Percentiles rank a stretch among this genome's conserved stretches.
Evolutionary conservation across 2,329 filamentous ascomycete genomes (phyloP).

Genomic region (Didymella glomerata): DNA sequence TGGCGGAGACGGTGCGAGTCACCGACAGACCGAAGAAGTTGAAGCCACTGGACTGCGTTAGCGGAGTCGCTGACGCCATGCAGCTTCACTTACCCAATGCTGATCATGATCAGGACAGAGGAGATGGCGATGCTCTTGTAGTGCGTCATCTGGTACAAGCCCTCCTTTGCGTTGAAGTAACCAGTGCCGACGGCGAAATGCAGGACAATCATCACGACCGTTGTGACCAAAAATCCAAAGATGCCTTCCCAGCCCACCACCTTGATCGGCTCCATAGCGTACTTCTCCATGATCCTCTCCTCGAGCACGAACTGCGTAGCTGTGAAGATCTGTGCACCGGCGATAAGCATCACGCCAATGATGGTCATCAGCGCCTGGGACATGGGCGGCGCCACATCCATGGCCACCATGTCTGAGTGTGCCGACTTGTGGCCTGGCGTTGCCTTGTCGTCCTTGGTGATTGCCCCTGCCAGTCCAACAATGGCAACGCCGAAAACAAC

Average conservation of each 20-base stretch:
- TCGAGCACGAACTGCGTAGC: slow-evolving; percentile 96
- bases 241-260: slow-evolving; percentile 97
- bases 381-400: slow-evolving; percentile 36
- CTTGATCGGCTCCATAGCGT: slow-evolving; percentile 81
- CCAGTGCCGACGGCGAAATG: slow-evolving; percentile 81
- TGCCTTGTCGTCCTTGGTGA: slow-evolving; percentile 74
- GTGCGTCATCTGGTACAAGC: slow-evolving; percentile 79
- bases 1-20: slow-evolving; percentile 87
- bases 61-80: not conserved
- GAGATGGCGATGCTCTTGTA: slow-evolving; percentile 76
- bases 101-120: slow-evolving; percentile 93
- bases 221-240: slow-evolving; percentile 85
- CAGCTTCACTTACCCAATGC: slow-evolving; percentile 77
- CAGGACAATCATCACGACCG: slow-evolving; percentile 79
- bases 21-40: slow-evolving; percentile 98
- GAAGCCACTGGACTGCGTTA: slow-evolving; percentile 73
- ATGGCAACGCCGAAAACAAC: slow-evolving; percentile 89
- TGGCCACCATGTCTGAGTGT: slow-evolving; percentile 25
- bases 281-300: slow-evolving; percentile 86
- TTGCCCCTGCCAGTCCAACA: slow-evolving; percentile 86
- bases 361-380: slow-evolving; percentile 73
- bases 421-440: slow-evolving; percentile 40
- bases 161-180: slow-evolving; percentile 90
- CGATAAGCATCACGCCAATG: slow-evolving; percentile 87
- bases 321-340: slow-evolving; percentile 94